Evolutionary conservation across 331 rosid species (phyloP).

Genomic region (Dryas integrifolia): DNA sequence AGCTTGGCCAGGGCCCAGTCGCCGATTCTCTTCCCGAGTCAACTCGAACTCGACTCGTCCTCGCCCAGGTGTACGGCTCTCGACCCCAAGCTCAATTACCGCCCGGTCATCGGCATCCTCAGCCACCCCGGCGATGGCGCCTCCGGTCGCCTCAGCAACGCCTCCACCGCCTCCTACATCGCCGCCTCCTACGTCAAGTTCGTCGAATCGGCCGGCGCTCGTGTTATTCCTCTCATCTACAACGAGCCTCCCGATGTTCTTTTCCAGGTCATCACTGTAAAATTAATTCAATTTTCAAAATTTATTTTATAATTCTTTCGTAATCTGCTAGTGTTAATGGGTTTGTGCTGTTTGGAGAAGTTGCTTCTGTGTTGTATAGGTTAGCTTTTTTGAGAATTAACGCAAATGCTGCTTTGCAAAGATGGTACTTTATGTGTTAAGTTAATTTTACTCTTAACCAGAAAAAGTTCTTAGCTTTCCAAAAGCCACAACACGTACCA

Average conservation of each 20-base stretch:
- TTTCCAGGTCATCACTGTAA: conserved; percentile 39
- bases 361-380: background rate
- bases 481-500: background rate
- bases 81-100: conserved; percentile 46
- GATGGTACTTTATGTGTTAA: background rate
- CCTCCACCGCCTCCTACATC: conserved; percentile 56
- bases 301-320: background rate
- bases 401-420: background rate
- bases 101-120: conserved; percentile 74
- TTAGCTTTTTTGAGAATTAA: background rate
- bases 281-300: background rate
- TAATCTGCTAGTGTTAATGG: background rate
- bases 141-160: conserved; percentile 61
- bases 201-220: conserved; percentile 76
- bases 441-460: background rate
- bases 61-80: conserved; percentile 39
- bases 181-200: conserved; percentile 85
- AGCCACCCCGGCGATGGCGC: conserved; percentile 88
- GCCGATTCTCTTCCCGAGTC: conserved; percentile 40
- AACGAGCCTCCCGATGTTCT: conserved; percentile 55
- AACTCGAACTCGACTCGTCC: conserved; percentile 25
- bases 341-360: background rate
- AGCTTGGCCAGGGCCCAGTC: conserved; percentile 29
- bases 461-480: background rate
- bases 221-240: conserved; percentile 76